These are phyloP conservation scores for Acanthamoeba culbertsoni DNA, from an alignment of 208 protist genomes.

Conservation along the genomic window DNA sequence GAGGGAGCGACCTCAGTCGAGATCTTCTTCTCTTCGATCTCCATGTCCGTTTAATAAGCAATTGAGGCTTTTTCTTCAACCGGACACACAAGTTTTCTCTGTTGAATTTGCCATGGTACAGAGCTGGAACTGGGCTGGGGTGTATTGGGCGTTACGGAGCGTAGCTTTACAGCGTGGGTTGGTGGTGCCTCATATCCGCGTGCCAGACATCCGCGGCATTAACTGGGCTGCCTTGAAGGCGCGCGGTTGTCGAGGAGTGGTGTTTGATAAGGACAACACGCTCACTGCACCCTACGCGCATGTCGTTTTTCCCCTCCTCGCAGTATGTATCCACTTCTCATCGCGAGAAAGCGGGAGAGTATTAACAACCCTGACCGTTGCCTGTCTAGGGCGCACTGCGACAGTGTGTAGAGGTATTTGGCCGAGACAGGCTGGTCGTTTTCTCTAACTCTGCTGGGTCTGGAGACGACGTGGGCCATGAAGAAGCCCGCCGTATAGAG, in stretches of 20 bases:
- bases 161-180: not conserved
- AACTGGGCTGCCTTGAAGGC: not conserved
- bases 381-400: not conserved
- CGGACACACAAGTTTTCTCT: no score
- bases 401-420: constrained; percentile 48
- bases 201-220: not conserved
- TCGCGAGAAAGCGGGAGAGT: no score
- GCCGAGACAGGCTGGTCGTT: constrained; percentile 57
- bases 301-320: not conserved
- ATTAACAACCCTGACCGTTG: not conserved
- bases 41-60: not conserved
- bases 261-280: constrained; percentile 79
- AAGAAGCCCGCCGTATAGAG: constrained; percentile 54
- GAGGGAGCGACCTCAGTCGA: not conserved
- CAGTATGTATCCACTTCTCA: no score
- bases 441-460: constrained; percentile 73
- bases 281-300: constrained; percentile 70
- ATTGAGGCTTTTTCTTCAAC: no score
- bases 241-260: constrained; percentile 50
- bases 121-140: constrained; percentile 34
- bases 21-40: not conserved
- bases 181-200: not conserved
- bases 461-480: constrained; percentile 59
- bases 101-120: no score
- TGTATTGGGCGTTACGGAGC: not conserved